These are phyloP conservation scores for Monosporozyma unispora DNA, from an alignment of 805 yeast genomes.

Conservation along the genomic window DNA sequence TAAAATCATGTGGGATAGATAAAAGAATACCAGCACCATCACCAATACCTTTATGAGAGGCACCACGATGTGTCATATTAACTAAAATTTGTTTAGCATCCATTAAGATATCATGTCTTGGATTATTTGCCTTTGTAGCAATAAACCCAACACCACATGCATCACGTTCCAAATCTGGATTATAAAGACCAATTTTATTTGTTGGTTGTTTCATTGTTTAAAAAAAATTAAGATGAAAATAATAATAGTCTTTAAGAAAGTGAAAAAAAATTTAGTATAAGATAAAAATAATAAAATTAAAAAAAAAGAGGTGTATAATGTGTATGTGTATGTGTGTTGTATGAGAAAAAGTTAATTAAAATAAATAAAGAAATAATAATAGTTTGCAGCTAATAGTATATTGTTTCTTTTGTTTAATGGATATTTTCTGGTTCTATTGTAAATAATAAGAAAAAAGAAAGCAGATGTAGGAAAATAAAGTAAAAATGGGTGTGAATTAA, in stretches of 20 bases:
- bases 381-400: neutral
- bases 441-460: too few species aligned
- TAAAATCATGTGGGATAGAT: slow-evolving; percentile 82
- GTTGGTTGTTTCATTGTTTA: neutral
- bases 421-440: neutral
- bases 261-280: too few species aligned
- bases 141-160: slow-evolving; percentile 99
- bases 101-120: slow-evolving; percentile 84
- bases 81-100: slow-evolving; percentile 83
- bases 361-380: slow-evolving; percentile 1
- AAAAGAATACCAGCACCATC: slow-evolving; percentile 98
- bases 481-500: neutral
- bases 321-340: slow-evolving; percentile 34
- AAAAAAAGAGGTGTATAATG: too few species aligned
- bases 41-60: slow-evolving; percentile 97
- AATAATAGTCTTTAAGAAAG: neutral
- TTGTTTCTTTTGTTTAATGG: neutral
- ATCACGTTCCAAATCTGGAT: slow-evolving; percentile 89
- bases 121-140: slow-evolving; percentile 81
- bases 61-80: slow-evolving; percentile 99
- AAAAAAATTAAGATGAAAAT: neutral
- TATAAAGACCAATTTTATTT: slow-evolving; percentile 72
- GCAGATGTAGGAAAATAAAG: neutral
- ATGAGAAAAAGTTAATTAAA: slow-evolving; percentile 2
- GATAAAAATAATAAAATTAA: too few species aligned